phyloP scores from a whole-genome alignment of 2,329 filamentous ascomycete genomes.

The Diaporthe sp. region DNA sequence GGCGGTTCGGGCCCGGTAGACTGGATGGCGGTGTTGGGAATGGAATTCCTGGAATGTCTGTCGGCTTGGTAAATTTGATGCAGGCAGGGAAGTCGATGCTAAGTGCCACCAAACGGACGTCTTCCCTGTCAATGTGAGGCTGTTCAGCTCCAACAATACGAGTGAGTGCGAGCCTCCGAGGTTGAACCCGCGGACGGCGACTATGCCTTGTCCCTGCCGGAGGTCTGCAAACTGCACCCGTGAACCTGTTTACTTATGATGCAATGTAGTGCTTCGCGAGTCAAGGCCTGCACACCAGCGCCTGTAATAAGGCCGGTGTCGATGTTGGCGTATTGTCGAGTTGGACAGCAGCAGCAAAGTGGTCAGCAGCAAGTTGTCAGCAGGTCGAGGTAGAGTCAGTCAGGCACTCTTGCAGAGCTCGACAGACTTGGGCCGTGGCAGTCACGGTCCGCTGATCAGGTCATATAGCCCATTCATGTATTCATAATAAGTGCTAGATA shows the following conservation, averaged over 20 bases:
- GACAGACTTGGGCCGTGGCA: not conserved
- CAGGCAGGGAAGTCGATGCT: slow-evolving; percentile 26
- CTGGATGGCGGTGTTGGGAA: not conserved
- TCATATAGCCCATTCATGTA: not conserved
- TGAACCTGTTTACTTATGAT: slow-evolving; percentile 10
- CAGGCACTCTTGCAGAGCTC: not conserved
- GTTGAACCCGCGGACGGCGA: slow-evolving; percentile 1
- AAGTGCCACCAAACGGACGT: slow-evolving; percentile 20
- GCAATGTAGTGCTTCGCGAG: not conserved
- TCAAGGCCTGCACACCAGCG: not conserved
- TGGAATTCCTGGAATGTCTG: slow-evolving; percentile 9
- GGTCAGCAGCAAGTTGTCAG: not conserved
- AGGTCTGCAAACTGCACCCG: not conserved
- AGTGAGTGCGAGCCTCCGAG: not conserved
- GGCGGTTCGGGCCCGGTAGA: not conserved
- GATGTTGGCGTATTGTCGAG: not conserved
- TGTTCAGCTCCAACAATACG: slow-evolving; percentile 26
- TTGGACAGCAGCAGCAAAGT: not conserved
- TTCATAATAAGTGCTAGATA: not conserved
- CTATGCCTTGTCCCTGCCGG: not conserved
- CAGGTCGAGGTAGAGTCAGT: not conserved
- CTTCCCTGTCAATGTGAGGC: slow-evolving; percentile 20
- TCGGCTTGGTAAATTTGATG: not conserved
- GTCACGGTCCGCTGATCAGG: not conserved
- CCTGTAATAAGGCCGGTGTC: not conserved